Evolutionary conservation across 1,284 basidiomycete genomes (phyloP).

Genomic region (Anthracocystis walkeri): DNA sequence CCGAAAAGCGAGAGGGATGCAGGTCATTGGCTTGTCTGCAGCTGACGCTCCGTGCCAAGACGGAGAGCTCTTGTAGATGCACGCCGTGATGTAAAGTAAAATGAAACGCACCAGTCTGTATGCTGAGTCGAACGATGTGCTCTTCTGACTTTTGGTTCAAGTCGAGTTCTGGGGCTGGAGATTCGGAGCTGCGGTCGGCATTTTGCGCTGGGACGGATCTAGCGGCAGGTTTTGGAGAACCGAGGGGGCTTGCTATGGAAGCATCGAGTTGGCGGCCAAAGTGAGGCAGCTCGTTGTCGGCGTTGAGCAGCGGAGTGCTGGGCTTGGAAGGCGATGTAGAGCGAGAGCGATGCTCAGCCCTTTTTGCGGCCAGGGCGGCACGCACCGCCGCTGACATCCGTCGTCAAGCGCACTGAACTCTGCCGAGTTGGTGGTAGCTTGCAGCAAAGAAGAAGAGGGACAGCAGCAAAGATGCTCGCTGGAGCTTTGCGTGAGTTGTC

Average conservation of each 20-base stretch:
- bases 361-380: conserved; percentile 55
- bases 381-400: conserved; percentile 60
- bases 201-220: conserved; percentile 1
- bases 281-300: conserved; percentile 24
- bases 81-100: background rate
- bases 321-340: conserved; percentile 44
- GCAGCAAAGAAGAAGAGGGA: background rate
- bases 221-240: conserved; percentile 46
- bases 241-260: conserved; percentile 51
- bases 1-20: background rate
- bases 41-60: background rate
- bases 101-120: conserved; percentile 37
- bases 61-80: background rate
- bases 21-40: background rate
- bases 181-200: conserved; percentile 8
- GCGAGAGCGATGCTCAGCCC: conserved; percentile 46
- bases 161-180: conserved; percentile 15
- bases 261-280: conserved; percentile 45
- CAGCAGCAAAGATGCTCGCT: background rate
- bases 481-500: background rate
- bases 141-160: conserved; percentile 46
- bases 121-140: conserved; percentile 40
- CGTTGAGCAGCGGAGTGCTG: conserved; percentile 12
- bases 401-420: conserved; percentile 11
- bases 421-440: background rate